phyloP scores from a whole-genome alignment of 768 basidiomycete species.

The Clitopilus hobsonii region DNA sequence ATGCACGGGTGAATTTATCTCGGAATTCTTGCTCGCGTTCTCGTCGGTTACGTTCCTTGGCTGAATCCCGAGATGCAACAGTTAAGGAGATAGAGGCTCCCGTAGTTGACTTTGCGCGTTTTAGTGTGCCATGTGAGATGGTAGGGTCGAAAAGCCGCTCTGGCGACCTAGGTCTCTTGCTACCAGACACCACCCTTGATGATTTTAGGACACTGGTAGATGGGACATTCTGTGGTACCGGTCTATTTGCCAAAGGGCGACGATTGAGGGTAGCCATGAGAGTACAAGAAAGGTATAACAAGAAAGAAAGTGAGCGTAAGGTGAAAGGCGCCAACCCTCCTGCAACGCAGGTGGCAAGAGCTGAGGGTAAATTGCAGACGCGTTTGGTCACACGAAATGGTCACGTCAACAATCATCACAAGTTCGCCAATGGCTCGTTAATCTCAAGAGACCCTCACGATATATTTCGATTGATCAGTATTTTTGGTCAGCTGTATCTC shows the following conservation, averaged over 20 bases:
- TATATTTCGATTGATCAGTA: too few relatives aligned
- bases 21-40: slow-evolving; percentile 70
- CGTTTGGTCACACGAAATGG: background rate
- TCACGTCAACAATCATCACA: background rate
- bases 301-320: background rate
- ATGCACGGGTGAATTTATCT: slow-evolving; percentile 79
- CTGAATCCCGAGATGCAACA: slow-evolving; percentile 24
- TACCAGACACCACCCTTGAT: slow-evolving; percentile 22
- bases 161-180: slow-evolving; percentile 49
- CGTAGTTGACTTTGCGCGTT: slow-evolving; percentile 38
- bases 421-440: background rate
- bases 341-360: background rate
- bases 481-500: too few relatives aligned
- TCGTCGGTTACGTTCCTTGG: slow-evolving; percentile 42
- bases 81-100: slow-evolving; percentile 10
- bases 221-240: slow-evolving; percentile 26
- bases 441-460: too few relatives aligned
- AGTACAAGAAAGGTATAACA: slow-evolving; percentile 17
- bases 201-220: slow-evolving; percentile 28
- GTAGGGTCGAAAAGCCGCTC: slow-evolving; percentile 33
- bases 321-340: background rate
- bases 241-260: slow-evolving; percentile 42
- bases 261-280: slow-evolving; percentile 45
- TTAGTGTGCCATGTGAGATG: slow-evolving; percentile 17
- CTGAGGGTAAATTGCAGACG: slow-evolving; percentile 4